phyloP scores from a whole-genome alignment of 805 yeast genomes.

The Peterozyma toletana region DNA sequence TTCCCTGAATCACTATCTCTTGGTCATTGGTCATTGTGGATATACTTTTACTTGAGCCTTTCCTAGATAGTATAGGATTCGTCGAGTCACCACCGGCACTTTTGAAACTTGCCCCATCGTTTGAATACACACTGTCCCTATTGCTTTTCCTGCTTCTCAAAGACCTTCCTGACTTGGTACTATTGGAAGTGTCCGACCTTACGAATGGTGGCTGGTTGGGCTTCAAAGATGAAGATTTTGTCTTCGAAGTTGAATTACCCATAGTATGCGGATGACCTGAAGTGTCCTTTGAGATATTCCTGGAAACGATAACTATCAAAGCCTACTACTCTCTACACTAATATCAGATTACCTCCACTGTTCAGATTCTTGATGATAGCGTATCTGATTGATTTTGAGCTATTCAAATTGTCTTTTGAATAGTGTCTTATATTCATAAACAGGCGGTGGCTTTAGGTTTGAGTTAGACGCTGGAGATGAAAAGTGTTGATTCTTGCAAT shows the following conservation, averaged over 20 bases:
- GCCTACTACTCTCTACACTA: too few relatives aligned
- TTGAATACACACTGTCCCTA: conserved; percentile 5
- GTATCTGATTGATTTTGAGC: too few relatives aligned
- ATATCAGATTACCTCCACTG: too few relatives aligned
- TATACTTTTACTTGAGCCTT: conserved; percentile 8
- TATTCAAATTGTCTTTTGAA: too few relatives aligned
- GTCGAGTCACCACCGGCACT: neutral
- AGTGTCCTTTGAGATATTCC: too few relatives aligned
- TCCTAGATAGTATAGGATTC: conserved; percentile 6
- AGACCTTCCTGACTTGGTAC: conserved; percentile 29
- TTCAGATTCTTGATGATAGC: too few relatives aligned
- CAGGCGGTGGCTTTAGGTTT: too few relatives aligned
- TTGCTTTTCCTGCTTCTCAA: conserved; percentile 23
- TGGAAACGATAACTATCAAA: too few relatives aligned
- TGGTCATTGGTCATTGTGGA: conserved; percentile 3
- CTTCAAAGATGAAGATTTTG: neutral
- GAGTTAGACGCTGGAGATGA: too few relatives aligned
- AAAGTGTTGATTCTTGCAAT: too few relatives aligned
- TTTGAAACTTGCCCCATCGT: conserved; percentile 2
- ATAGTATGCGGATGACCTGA: neutral
- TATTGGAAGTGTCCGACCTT: conserved; percentile 33
- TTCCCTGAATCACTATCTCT: too few relatives aligned
- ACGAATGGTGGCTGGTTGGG: conserved; percentile 22
- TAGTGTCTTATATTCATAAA: too few relatives aligned
- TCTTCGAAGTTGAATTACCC: conserved; percentile 7